Base-by-base conservation (phyloP, 257 asterid species). In the Hygrophila difformis region DNA sequence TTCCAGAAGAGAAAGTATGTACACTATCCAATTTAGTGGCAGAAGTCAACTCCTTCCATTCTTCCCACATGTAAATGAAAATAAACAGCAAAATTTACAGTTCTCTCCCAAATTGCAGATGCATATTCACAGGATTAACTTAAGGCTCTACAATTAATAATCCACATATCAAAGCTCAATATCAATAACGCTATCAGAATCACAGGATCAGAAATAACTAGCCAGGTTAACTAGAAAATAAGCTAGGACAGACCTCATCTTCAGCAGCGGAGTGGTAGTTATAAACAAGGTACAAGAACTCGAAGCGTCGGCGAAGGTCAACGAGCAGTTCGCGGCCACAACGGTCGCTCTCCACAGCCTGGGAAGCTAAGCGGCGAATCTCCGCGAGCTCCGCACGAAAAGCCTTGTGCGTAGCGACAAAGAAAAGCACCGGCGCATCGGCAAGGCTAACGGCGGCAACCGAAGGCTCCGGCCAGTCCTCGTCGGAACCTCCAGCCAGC, bases 191-290 rank as follows among this genome's bases (percentile, higher is more conserved):
- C n/a, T n/a, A n/a, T n/a, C n/a, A n/a, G n/a, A n/a, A n/a, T n/a
- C n/a, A n/a, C n/a, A n/a, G n/a, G n/a, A n/a, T n/a, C n/a, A n/a
- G n/a, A n/a, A n/a, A n/a, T n/a, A n/a, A n/a, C n/a, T n/a, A n/a
- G n/a, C n/a, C n/a, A n/a, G n/a, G n/a, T n/a, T n/a, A n/a, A n/a
- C n/a, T n/a, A n/a, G n/a, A n/a, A n/a, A n/a, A n/a, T n/a, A n/a
- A n/a, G n/a, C n/a, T n/a, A n/a, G n/a, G 35, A 6, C 68, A 45
- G 46, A 87, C 97, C 97, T 87, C 97, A 50, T 87, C 97, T 69
- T 87, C 97, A 41, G 97, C 91, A 23, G 77, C 74, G 49, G 72
- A 69, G 56, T 82, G 94, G 36, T 83, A 83, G 50, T 69, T 70
- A 49, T 56, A 83, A 1, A 83, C 94, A 40, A 79, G 79, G 68